Base-by-base conservation (phyloP, 2,329 filamentous ascomycete species). In the Paecilomyces fulvus region DNA sequence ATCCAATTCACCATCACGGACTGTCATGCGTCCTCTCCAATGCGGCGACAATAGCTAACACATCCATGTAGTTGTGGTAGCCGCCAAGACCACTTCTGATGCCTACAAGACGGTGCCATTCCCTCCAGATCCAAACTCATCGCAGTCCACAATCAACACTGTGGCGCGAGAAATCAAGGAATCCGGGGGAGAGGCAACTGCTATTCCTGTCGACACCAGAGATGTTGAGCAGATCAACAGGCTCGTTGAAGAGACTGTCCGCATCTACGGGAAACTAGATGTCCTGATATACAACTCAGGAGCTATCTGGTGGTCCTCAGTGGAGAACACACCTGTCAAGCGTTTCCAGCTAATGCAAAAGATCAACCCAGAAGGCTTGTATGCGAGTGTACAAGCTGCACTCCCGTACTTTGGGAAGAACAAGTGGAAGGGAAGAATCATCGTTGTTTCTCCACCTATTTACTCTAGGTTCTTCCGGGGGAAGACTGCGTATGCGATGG, bases 401-500 rank as follows among this genome's bases (percentile, higher is more conserved):
- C 77, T 94, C 20, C 89, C 89, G 1, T 77, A 86, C 58, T 85
- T 92, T 58, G 72, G 73, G 55, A 73, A 77, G 51, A 78, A 76
- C 58, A 75, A 65, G 0, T 80, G 78, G 73, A 78, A 75, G 25
- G 88, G 84, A 0, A 74, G 90, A 25, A 83, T 95, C 59, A 76
- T 95, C 50, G 87, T 94, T 55, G 87, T 95, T 55, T 88, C 85
- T 65, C 90, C 90, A 23, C 90, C 90, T 1, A 92, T 95, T 56
- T 95, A 95, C 72, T 88, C 83, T 60, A 80, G 90, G 30, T 95
- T 95, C 72, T 92, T 94, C 70, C 76, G 88, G 21, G 90, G 90
- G 10, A 95, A 95, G 79, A 89, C 89, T 1, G 89, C 87, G 12
- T 95, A 95, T 73, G 89, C 90, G 0, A 82, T 84, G 73, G 80